Conservation (phyloP, 176 grass and related monocot species). For the Areca catechu region DNA sequence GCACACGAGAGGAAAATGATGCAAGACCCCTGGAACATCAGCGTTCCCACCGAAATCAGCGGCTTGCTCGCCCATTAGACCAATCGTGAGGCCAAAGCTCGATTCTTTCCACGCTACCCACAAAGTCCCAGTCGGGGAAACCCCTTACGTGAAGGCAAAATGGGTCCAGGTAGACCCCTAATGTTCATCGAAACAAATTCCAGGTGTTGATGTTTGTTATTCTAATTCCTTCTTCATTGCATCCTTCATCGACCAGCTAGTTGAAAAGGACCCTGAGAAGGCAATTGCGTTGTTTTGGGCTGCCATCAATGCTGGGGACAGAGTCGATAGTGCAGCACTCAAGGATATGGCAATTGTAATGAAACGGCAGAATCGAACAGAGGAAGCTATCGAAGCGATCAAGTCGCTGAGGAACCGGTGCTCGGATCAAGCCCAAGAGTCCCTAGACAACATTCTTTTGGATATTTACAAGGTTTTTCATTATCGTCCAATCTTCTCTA, state of each 20-base stretch:
- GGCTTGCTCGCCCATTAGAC: slow-evolving; percentile 66
- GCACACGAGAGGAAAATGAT: slow-evolving; percentile 28
- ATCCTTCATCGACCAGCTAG: slow-evolving; percentile 32
- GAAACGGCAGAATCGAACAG: slow-evolving; percentile 98
- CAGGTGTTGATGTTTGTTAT: neutral
- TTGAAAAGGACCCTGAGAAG: slow-evolving; percentile 92
- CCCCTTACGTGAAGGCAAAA: slow-evolving; percentile 80
- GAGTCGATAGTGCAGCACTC: slow-evolving; percentile 78
- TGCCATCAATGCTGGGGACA: slow-evolving; percentile 79
- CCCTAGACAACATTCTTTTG: slow-evolving; percentile 90
- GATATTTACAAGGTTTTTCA: slow-evolving; percentile 80
- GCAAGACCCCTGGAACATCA: slow-evolving; percentile 37
- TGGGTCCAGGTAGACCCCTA: slow-evolving; percentile 56
- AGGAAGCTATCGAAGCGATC: slow-evolving; percentile 98
- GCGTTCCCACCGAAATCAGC: slow-evolving; percentile 33
- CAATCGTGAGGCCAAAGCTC: slow-evolving; percentile 34
- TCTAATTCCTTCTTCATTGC: neutral
- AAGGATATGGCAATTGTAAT: slow-evolving; percentile 99
- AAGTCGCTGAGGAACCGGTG: slow-evolving; percentile 83
- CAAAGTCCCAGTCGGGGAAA: slow-evolving; percentile 90
- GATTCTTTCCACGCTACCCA: slow-evolving; percentile 74
- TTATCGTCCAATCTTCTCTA: too few species aligned
- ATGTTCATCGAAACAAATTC: neutral
- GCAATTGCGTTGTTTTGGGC: slow-evolving; percentile 90
- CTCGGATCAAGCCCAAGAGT: slow-evolving; percentile 91